phyloP scores from a whole-genome alignment of 352 stramenopile genomes.

The Globisporangium splendens region DNA sequence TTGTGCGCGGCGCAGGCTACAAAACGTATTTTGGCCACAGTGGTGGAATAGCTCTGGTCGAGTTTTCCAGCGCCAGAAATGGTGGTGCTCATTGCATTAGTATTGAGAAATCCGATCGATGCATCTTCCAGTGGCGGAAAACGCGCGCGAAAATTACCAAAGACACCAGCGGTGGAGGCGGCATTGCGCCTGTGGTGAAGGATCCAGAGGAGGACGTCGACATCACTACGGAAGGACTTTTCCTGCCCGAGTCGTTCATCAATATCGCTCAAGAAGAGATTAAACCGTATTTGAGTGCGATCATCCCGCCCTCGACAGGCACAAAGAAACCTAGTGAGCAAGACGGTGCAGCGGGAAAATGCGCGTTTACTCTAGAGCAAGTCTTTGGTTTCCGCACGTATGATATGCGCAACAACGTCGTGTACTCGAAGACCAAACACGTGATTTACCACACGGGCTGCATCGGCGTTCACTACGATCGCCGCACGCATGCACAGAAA shows the following conservation, averaged over 20 bases:
- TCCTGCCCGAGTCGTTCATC: slow-evolving; percentile 54
- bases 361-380: slow-evolving; percentile 58
- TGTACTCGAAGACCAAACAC: slow-evolving; percentile 64
- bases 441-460: slow-evolving; percentile 60
- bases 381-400: slow-evolving; percentile 57
- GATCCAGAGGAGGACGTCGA: slow-evolving; percentile 54
- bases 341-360: slow-evolving; percentile 31
- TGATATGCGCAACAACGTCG: slow-evolving; percentile 56
- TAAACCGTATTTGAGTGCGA: slow-evolving; percentile 64
- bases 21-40: slow-evolving; percentile 60
- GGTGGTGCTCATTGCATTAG: slow-evolving; percentile 49
- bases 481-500: slow-evolving; percentile 56
- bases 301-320: slow-evolving; percentile 46
- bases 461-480: slow-evolving; percentile 69
- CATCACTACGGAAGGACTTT: slow-evolving; percentile 46
- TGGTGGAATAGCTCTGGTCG: slow-evolving; percentile 41
- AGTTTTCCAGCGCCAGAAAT: slow-evolving; percentile 29
- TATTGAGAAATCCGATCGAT: slow-evolving; percentile 53
- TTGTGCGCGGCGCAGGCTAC: slow-evolving; percentile 48
- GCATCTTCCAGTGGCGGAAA: slow-evolving; percentile 68
- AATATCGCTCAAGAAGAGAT: slow-evolving; percentile 46
- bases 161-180: background rate
- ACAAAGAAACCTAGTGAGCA: slow-evolving; percentile 27
- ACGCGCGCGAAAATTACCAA: slow-evolving; percentile 19
- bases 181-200: slow-evolving; percentile 31